Evolutionary conservation across 768 basidiomycete genomes (phyloP).

Genomic region (Xerocomus brunneocitrinus): DNA sequence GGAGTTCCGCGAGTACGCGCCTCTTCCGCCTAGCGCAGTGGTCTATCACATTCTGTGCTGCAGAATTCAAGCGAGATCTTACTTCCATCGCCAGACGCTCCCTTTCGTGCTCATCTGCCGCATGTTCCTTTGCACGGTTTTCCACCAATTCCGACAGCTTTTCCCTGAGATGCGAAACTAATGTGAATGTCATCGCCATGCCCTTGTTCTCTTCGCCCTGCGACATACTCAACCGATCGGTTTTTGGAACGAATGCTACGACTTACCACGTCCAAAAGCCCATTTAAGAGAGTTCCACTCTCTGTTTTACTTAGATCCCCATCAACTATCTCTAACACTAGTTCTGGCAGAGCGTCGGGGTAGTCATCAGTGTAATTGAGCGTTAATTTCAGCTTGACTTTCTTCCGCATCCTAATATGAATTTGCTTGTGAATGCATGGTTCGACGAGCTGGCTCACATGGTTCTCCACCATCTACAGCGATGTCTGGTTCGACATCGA

Average conservation of each 20-base stretch:
- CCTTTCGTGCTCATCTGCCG: conserved; percentile 64
- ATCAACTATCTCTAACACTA: conserved; percentile 61
- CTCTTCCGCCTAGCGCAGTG: conserved; percentile 66
- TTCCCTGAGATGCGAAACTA: conserved; percentile 83
- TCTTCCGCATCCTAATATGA: conserved; percentile 23
- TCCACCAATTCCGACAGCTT: conserved; percentile 61
- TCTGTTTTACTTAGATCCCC: conserved; percentile 62
- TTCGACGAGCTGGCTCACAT: conserved; percentile 35
- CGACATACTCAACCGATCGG: background rate
- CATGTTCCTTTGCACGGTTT: conserved; percentile 49
- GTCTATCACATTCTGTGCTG: background rate
- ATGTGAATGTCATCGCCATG: conserved; percentile 97
- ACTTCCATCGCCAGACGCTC: conserved; percentile 78
- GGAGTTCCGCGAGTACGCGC: conserved; percentile 87
- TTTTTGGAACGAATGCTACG: conserved; percentile 4
- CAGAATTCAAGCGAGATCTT: conserved; percentile 9
- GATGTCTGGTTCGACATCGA: conserved; percentile 87
- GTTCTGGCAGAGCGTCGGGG: conserved; percentile 75
- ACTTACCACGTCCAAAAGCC: conserved; percentile 54
- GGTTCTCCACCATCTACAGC: conserved; percentile 54
- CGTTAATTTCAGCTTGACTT: conserved; percentile 70
- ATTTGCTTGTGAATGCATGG: conserved; percentile 4
- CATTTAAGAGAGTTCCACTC: conserved; percentile 48
- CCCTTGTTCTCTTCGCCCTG: conserved; percentile 84
- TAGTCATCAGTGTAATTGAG: conserved; percentile 81